Evolutionary conservation across 2,329 filamentous ascomycete genomes (phyloP).

Genomic region (Colletotrichum sp.): DNA sequence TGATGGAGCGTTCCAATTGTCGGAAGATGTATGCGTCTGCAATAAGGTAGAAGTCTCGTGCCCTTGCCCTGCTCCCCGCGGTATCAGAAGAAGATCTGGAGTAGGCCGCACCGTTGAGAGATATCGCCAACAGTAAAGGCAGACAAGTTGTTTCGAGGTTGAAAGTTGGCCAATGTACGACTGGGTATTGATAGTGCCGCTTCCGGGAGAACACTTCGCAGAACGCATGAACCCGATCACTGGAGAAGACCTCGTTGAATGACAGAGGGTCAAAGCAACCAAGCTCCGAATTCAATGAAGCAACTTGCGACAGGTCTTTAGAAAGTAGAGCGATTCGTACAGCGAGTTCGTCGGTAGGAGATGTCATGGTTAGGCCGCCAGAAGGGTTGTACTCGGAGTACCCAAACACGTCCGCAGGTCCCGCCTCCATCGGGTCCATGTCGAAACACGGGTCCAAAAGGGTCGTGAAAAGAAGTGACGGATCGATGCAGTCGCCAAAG

Average conservation of each 20-base stretch:
- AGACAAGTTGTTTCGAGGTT: background rate
- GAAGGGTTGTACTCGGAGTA: background rate
- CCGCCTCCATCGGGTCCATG: background rate
- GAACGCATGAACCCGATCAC: background rate
- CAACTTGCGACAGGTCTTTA: background rate
- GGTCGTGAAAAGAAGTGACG: background rate
- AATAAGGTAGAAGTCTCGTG: background rate
- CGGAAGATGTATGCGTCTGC: background rate
- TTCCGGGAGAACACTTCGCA: background rate
- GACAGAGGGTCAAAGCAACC: accelerated
- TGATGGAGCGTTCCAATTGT: background rate
- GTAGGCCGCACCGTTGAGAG: background rate
- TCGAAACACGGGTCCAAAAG: background rate
- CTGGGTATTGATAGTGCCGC: background rate
- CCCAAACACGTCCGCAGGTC: background rate
- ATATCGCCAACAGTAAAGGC: background rate
- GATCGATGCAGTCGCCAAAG: background rate
- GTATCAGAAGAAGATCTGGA: background rate
- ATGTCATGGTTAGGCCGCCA: background rate
- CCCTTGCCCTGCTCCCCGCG: accelerated
- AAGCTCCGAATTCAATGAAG: accelerated
- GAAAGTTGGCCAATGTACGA: background rate
- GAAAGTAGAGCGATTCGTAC: background rate
- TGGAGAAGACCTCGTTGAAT: background rate
- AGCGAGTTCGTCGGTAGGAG: background rate